Evolutionary conservation across 116 monocot genomes (phyloP), one percentile per base, ranked within the genome.

Genomic region (Dioscorea cayenensis): DNA sequence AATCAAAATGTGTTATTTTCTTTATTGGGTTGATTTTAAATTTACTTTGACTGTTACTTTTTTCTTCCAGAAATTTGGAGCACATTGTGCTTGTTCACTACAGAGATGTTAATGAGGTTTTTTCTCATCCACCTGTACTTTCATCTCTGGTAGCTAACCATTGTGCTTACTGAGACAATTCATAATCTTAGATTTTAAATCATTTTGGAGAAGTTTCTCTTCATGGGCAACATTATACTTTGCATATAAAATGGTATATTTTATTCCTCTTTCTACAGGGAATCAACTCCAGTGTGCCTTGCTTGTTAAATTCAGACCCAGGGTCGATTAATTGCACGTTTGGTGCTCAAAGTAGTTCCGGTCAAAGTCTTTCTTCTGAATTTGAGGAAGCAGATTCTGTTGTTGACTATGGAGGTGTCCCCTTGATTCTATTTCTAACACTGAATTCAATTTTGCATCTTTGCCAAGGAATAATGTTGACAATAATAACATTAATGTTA

Each of bases 41-140:
- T 69, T 43, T 18, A 38, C 63, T 73, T 36, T 74, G 19, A 29
- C 8, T 63, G 32, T 5, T 35, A 2, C 76, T 64, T 63, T 59
- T 27, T 52, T 28, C 62, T 70, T 82, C 28, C 84, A 92, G 92
- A 81, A 43, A 79, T 18, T 73, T 79, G 63, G 85, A 84, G 48
- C 87, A 88, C 51, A 88, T 92, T 71, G 92, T 86, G 74, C 88
- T 92, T 70, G 88, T 92, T 37, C 92, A 92, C 66, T 92, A 92
- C 60, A 81, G 92, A 75, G 92, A 92, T 75, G 73, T 92, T n/a
- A 69, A 69, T 66, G 77, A 83, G 85, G 92, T 88, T 62, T 76
- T 52, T 75, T 48, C 49, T 20, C 7, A 12, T 67, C 49, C 16
- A 29, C 16, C 14, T 14, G 14, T 65, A 13, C 32, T 32, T 11